phyloP scores from a whole-genome alignment of 202 grass and related monocot species.

The Cymbopogon flexuosus region DNA sequence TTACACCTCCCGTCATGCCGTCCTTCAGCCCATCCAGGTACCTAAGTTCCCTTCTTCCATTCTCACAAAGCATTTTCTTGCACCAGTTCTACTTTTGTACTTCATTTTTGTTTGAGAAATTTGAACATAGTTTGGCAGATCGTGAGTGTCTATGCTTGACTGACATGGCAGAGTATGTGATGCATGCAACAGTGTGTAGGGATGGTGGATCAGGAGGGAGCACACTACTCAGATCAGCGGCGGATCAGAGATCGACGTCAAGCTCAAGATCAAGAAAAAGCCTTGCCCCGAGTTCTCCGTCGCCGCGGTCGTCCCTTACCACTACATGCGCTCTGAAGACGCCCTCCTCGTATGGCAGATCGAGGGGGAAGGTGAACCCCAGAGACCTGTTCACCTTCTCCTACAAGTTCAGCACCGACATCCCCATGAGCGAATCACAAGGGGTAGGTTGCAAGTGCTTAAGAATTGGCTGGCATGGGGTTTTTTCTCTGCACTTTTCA shows the following conservation, averaged over 20 bases:
- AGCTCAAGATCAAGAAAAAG: background rate
- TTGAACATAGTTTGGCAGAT: background rate
- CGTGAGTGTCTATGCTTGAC: background rate
- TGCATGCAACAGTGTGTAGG: background rate
- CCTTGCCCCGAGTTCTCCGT: background rate
- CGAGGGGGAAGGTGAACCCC: slow-evolving; percentile 38
- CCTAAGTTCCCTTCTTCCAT: background rate
- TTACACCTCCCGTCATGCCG: background rate
- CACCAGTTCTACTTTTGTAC: background rate
- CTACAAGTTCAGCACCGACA: slow-evolving; percentile 59
- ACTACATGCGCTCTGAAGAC: slow-evolving; percentile 29
- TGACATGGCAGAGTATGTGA: background rate
- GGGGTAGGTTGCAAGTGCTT: slow-evolving; percentile 30
- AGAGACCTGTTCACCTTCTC: slow-evolving; percentile 64
- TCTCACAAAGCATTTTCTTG: background rate
- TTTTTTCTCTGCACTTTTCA: background rate
- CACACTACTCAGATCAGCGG: background rate
- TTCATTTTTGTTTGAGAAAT: background rate
- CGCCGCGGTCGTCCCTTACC: background rate
- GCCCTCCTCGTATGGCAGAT: slow-evolving; percentile 29
- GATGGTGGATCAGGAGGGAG: slow-evolving; percentile 4
- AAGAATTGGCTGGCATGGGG: background rate
- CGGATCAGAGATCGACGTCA: slow-evolving; percentile 3
- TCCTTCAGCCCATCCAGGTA: slow-evolving; percentile 17
- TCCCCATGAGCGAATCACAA: slow-evolving; percentile 62